A percentile compares a stretch with the other conserved stretches of the same genome.
Conservation (phyloP, 78 protist genomes). For the Dictyostelium discoideum region dicty_2.7 NC_007091.3:1552501-1553000, state of each 20-base stretch:
- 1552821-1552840: not conserved
- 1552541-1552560: not conserved
- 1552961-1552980: not conserved
- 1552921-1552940: not conserved
- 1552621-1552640: not conserved
- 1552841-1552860: not conserved
- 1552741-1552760: not conserved
- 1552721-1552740: not conserved
- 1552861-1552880: not conserved
- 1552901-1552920: not conserved
- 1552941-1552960: not conserved
- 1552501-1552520: not conserved
- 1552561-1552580: not conserved
- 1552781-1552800: constrained; percentile 16
- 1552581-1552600: not conserved
- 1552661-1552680: not conserved
- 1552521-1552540: not conserved
- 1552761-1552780: not conserved
- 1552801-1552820: not conserved
- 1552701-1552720: not conserved
- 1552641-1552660: not conserved
- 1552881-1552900: not conserved
- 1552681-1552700: not conserved
- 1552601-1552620: not conserved
- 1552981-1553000: not conserved